A percentile compares a stretch with the other conserved stretches of the same genome.
Evolutionary conservation across 495 filamentous ascomycete genomes (phyloP).

Genomic region (Hypoxylon trugodes): DNA sequence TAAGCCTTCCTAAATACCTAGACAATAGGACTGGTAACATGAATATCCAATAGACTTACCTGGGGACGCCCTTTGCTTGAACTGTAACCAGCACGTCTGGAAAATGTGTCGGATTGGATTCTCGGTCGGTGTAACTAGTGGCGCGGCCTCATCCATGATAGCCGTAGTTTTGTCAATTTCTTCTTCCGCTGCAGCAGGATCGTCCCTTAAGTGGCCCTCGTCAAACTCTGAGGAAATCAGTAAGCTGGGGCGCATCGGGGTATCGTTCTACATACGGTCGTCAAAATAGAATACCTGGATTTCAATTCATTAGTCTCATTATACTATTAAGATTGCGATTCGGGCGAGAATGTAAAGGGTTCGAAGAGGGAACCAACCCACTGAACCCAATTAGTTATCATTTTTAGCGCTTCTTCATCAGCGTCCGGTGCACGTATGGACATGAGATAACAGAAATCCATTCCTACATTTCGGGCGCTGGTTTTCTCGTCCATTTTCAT

Average conservation of each 20-base stretch:
- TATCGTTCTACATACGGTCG: constrained; percentile 8
- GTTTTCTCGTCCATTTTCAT: constrained; percentile 10
- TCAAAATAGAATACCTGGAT: constrained; percentile 6
- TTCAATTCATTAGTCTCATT: background rate
- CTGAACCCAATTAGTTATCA: constrained; percentile 13
- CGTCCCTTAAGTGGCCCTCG: constrained; percentile 10
- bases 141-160: constrained; percentile 8
- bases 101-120: constrained; percentile 9
- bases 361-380: constrained; percentile 11
- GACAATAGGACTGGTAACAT: too few species aligned
- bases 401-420: constrained; percentile 11
- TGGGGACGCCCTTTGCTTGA: constrained; percentile 2
- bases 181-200: constrained; percentile 11
- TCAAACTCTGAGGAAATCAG: constrained; percentile 7
- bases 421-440: constrained; percentile 13
- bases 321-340: too few species aligned
- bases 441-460: constrained; percentile 6
- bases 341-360: too few species aligned
- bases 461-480: background rate
- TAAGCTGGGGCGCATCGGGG: background rate
- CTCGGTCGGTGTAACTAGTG: background rate
- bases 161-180: constrained; percentile 11
- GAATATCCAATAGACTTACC: background rate
- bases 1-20: too few species aligned
- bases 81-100: constrained; percentile 4